These are phyloP conservation scores for Aspergillus clavatus DNA, from an alignment of 2,329 filamentous ascomycete genomes.

Conservation along the genomic window DNA sequence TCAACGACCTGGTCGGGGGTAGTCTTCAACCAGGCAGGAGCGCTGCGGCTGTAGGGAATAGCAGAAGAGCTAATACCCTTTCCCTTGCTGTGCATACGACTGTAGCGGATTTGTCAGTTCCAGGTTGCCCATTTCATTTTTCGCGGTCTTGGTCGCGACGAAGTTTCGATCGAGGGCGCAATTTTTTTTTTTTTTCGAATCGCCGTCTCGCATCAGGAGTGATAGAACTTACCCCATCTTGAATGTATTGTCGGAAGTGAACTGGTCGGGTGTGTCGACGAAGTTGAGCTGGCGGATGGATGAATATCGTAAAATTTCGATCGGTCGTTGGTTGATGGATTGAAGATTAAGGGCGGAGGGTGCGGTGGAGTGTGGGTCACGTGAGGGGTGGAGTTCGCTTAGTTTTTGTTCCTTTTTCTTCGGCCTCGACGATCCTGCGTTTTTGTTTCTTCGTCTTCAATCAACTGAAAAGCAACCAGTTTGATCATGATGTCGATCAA, in stretches of 20 bases:
- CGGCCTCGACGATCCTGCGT: too few species aligned
- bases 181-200: too few species aligned
- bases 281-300: slow-evolving; percentile 17
- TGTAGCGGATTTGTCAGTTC: neutral
- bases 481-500: neutral
- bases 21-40: slow-evolving; percentile 97
- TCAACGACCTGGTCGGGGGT: slow-evolving; percentile 97
- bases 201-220: too few species aligned
- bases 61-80: slow-evolving; percentile 98
- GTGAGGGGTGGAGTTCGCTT: slow-evolving; percentile 22
- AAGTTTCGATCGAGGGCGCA: too few species aligned
- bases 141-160: too few species aligned
- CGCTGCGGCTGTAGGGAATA: slow-evolving; percentile 90
- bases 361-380: slow-evolving; percentile 30
- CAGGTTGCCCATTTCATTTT: neutral
- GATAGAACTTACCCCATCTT: slow-evolving; percentile 15
- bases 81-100: slow-evolving; percentile 98
- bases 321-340: slow-evolving; percentile 1
- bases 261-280: slow-evolving; percentile 29
- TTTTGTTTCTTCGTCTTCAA: neutral
- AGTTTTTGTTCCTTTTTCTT: slow-evolving; percentile 26
- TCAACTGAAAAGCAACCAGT: neutral
- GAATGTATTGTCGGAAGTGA: slow-evolving; percentile 16
- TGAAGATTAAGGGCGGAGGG: slow-evolving; percentile 12
- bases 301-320: slow-evolving; percentile 9